phyloP scores from a whole-genome alignment of 2,329 filamentous ascomycete genomes.

The Aspergillus tamarii region DNA sequence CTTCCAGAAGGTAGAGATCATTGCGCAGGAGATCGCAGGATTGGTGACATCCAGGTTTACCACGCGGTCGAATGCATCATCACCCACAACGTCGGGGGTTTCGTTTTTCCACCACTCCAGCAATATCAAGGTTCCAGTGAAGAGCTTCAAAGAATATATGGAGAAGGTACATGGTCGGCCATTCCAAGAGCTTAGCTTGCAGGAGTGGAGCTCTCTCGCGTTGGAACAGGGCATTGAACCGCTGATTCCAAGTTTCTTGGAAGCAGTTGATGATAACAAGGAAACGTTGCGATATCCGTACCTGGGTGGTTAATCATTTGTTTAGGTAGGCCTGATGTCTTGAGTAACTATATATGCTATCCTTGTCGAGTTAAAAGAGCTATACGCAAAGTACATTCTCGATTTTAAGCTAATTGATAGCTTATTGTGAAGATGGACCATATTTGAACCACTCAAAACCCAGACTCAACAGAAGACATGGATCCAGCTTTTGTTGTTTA shows the following conservation, averaged over 20 bases:
- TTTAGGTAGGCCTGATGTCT: no score
- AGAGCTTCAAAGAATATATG: conserved; percentile 5
- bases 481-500: no score
- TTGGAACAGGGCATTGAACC: conserved; percentile 7
- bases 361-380: no score
- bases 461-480: no score
- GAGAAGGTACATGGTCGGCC: not conserved
- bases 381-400: no score
- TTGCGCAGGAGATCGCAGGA: conserved; percentile 1
- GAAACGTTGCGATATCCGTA: not conserved
- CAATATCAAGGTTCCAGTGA: not conserved
- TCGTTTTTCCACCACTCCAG: conserved; percentile 4
- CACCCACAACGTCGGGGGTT: not conserved
- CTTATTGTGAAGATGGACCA: no score
- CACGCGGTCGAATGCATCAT: not conserved
- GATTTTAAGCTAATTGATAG: no score
- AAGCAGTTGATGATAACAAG: conserved; percentile 4
- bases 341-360: no score
- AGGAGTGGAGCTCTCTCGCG: not conserved
- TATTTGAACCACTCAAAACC: no score
- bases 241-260: not conserved
- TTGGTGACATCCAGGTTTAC: not conserved
- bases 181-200: not conserved
- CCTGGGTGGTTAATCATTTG: no score
- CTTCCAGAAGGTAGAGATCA: conserved; percentile 7